phyloP scores from a whole-genome alignment of 768 basidiomycete species.

The Russula virescens region DNA sequence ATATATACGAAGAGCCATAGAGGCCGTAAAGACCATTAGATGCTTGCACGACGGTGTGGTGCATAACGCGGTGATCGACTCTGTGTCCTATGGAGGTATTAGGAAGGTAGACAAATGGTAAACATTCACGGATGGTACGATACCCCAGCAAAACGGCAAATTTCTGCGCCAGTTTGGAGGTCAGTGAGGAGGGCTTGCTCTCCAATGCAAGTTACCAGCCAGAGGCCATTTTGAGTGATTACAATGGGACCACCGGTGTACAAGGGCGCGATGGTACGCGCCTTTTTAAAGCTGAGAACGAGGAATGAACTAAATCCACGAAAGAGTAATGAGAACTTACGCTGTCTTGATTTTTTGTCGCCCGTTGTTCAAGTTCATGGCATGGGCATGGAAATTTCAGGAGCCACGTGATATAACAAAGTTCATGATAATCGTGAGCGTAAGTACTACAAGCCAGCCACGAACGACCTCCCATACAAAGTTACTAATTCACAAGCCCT shows the following conservation, averaged over 20 bases:
- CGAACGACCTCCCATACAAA: background rate
- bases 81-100: conserved; percentile 60
- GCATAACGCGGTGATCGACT: conserved; percentile 78
- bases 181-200: conserved; percentile 84
- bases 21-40: conserved; percentile 75
- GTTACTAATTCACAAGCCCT: too few relatives aligned
- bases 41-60: conserved; percentile 69
- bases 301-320: background rate
- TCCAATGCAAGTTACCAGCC: conserved; percentile 79
- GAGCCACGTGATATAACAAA: background rate
- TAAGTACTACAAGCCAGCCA: background rate
- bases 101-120: conserved; percentile 3
- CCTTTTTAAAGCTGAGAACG: conserved; percentile 68
- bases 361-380: conserved; percentile 25
- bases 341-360: conserved; percentile 46
- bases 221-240: conserved; percentile 68
- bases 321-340: conserved; percentile 36
- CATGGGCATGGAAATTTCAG: conserved; percentile 16
- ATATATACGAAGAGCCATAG: conserved; percentile 77
- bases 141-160: conserved; percentile 82
- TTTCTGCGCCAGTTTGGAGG: conserved; percentile 60
- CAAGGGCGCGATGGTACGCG: conserved; percentile 64
- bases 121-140: conserved; percentile 32
- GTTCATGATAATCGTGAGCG: too few relatives aligned
- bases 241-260: conserved; percentile 88